Conservation (phyloP, 2,329 filamentous ascomycete species). For the Calonectria crousiana region DNA sequence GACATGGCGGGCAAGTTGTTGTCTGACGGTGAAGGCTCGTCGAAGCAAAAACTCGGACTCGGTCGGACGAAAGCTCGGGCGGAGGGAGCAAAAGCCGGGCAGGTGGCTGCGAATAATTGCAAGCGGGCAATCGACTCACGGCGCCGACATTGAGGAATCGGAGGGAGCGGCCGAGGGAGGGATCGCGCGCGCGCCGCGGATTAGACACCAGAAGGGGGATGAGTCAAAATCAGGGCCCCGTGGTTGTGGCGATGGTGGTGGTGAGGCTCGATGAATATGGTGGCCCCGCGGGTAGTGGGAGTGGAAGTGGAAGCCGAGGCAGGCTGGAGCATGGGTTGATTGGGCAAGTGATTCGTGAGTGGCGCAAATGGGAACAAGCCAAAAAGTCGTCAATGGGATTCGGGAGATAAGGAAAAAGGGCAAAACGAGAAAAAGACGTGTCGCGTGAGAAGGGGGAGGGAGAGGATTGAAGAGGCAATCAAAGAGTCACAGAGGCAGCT, state of each 20-base stretch:
- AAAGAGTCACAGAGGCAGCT: slow-evolving; percentile 21
- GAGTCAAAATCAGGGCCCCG: slow-evolving; percentile 41
- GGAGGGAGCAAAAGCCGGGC: slow-evolving; percentile 40
- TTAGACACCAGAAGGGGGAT: slow-evolving; percentile 14
- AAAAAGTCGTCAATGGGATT: slow-evolving; percentile 2
- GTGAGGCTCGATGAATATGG: slow-evolving; percentile 29
- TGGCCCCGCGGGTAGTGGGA: slow-evolving; percentile 42
- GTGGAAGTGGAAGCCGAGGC: slow-evolving; percentile 43
- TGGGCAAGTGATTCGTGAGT: slow-evolving; percentile 21
- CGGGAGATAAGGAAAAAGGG: slow-evolving; percentile 21
- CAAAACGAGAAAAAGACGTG: slow-evolving; percentile 10
- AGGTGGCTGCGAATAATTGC: slow-evolving; percentile 37
- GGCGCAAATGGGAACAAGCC: slow-evolving; percentile 13
- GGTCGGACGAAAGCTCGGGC: slow-evolving; percentile 41
- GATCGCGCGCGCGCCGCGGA: slow-evolving; percentile 19
- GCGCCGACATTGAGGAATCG: slow-evolving; percentile 43
- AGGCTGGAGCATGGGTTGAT: slow-evolving; percentile 30
- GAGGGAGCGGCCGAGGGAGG: slow-evolving; percentile 5
- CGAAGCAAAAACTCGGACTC: slow-evolving; percentile 28
- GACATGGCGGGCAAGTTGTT: slow-evolving; percentile 71
- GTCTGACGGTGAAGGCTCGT: slow-evolving; percentile 14
- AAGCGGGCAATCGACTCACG: slow-evolving; percentile 40
- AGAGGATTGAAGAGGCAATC: slow-evolving; percentile 17
- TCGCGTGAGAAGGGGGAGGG: slow-evolving; percentile 22
- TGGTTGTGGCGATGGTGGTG: slow-evolving; percentile 11